Conservation (phyloP, 768 basidiomycete genomes). For the Tricholoma sp. region DNA sequence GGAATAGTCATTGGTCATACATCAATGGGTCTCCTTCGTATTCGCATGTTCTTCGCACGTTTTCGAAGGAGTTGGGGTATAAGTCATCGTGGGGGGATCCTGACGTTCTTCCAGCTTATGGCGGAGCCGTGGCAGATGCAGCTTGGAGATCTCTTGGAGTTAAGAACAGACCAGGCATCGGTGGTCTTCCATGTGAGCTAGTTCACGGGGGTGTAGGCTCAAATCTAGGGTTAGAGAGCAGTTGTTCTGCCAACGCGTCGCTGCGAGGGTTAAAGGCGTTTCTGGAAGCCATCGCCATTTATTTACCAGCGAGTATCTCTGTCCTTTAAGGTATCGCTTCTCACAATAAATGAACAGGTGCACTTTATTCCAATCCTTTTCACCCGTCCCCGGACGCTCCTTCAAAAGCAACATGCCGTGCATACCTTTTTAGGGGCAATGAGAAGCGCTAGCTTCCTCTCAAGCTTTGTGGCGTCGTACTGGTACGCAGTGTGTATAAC, state of each 20-base stretch:
- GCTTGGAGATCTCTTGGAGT: constrained; percentile 57
- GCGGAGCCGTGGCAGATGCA: constrained; percentile 45
- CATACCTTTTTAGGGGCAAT: constrained; percentile 44
- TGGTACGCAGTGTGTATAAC: constrained; percentile 69
- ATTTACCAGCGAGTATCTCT: constrained; percentile 58
- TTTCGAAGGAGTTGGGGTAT: constrained; percentile 53
- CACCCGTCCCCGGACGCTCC: constrained; percentile 48
- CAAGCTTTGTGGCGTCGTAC: constrained; percentile 63
- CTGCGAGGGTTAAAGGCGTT: constrained; percentile 56
- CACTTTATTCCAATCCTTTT: constrained; percentile 66
- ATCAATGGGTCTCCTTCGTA: constrained; percentile 33
- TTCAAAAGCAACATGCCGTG: constrained; percentile 38
- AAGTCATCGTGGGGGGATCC: constrained; percentile 64
- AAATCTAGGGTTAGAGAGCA: constrained; percentile 41
- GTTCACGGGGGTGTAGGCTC: constrained; percentile 57
- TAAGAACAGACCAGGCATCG: constrained; percentile 44
- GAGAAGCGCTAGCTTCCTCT: constrained; percentile 68
- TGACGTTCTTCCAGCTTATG: constrained; percentile 51
- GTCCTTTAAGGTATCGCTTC: neutral
- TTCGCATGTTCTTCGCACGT: constrained; percentile 36
- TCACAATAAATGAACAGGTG: constrained; percentile 38
- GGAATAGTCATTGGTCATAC: constrained; percentile 59
- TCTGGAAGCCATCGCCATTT: constrained; percentile 56
- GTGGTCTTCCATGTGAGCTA: constrained; percentile 73
- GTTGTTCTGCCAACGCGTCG: constrained; percentile 54